Evolutionary conservation across 2,329 filamentous ascomycete genomes (phyloP), one percentile per base, ranked within the genome.

Genomic region (Monosporascus sp.): DNA sequence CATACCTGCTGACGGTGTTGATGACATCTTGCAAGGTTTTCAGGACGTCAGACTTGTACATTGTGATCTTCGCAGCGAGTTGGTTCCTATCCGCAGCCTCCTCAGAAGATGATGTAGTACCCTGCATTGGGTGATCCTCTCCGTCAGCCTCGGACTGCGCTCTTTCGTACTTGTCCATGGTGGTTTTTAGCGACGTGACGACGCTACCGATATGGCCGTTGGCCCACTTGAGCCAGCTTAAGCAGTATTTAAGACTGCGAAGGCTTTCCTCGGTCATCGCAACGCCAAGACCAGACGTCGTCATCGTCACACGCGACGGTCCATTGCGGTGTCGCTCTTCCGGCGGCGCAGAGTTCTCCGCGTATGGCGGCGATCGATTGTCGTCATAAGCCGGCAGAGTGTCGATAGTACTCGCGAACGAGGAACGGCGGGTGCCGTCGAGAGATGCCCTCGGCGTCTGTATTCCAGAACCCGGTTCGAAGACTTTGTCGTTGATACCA

Each of bases 231-330:
- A 97, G 75, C 79, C 91, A 89, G 24, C 81, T 80, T 2, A 97
- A 75, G 58, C 92, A 97, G 63, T 90, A 93, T 62, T 89, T 90
- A 43, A 99, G 75, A 56, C 88, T 94, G 49, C 85, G 83, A 8
- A 97, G 74, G 22, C 90, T 96, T 64, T 94, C 88, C 18, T 95
- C 88, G 63, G 88, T 95, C 80, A 99, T 90, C 1, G 94, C 91
- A 17, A 96, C 87, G 58, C 91, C 91, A 1, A 97, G 79, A 0
- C 91, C 93, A 1, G 91, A 96, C 0, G 93, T 97, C 5, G 90
- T 92, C 68, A 96, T 89, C 60, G 96, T 88, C 18, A 97, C 76
- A 15, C 91, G 85, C 11, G 88, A 95, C 64, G 77, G 67, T 27
- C 61, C 58, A 44, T 60, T 62, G 46, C 59, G 58, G 8, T 63